Evolutionary conservation across 148 eudicot species (phyloP).

Genomic region (Rhododendron molle): DNA sequence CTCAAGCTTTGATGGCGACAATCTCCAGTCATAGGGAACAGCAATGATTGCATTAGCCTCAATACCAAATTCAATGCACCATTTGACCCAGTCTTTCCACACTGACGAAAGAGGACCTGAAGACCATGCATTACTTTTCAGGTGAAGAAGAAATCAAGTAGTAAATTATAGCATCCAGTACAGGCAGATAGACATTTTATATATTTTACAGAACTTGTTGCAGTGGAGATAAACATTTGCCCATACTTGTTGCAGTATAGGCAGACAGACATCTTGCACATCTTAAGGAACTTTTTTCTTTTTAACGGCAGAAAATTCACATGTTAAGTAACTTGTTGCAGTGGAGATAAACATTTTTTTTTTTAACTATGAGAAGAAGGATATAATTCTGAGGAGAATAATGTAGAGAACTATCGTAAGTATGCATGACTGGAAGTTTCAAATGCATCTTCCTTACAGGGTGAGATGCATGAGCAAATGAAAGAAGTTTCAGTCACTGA

Average conservation of each 20-base stretch:
- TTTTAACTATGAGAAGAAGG: neutral
- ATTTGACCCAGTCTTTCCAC: slow-evolving; percentile 99
- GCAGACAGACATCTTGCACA: too few relatives aligned
- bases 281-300: too few relatives aligned
- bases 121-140: slow-evolving; percentile 15
- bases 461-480: neutral
- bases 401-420: neutral
- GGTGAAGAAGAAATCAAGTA: slow-evolving; percentile 3
- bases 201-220: neutral
- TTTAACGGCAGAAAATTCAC: too few relatives aligned
- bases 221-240: neutral
- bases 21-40: slow-evolving; percentile 97
- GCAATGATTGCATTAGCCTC: slow-evolving; percentile 96
- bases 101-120: slow-evolving; percentile 96
- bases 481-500: neutral
- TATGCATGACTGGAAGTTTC: neutral
- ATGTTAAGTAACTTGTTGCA: neutral
- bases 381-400: neutral
- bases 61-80: slow-evolving; percentile 98
- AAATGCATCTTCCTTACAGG: neutral
- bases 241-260: neutral
- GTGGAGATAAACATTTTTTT: neutral
- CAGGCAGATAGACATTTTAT: neutral
- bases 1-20: slow-evolving; percentile 93
- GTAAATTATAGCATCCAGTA: neutral